These are phyloP conservation scores for Nakaseomyces bracarensis DNA, from an alignment of 1,139 yeast species.

Conservation along the genomic window DNA sequence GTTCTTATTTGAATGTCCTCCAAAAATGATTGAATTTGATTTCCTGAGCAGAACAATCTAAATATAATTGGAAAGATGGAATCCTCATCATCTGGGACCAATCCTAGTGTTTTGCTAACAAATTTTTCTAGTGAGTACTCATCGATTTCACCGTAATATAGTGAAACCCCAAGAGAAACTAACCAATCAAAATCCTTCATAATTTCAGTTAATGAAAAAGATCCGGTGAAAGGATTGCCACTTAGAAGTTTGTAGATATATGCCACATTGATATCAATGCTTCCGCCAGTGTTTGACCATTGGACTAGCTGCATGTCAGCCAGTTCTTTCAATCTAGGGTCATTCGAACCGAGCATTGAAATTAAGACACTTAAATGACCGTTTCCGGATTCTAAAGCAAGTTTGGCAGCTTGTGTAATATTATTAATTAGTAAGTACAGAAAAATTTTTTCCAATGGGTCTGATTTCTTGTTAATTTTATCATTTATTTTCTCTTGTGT, in stretches of 20 bases:
- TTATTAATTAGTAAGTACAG: constrained; percentile 48
- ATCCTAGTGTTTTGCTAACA: constrained; percentile 20
- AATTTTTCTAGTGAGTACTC: constrained; percentile 34
- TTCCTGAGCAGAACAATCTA: constrained; percentile 38
- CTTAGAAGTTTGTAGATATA: constrained; percentile 58
- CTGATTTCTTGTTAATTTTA: constrained; percentile 19
- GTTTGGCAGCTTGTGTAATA: constrained; percentile 50
- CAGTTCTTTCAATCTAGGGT: constrained; percentile 43
- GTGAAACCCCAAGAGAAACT: constrained; percentile 46
- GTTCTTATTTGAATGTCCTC: constrained; percentile 16
- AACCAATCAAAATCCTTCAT: constrained; percentile 56
- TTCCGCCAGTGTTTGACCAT: constrained; percentile 42
- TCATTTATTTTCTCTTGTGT: constrained; percentile 42
- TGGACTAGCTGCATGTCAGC: constrained; percentile 55
- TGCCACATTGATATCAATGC: constrained; percentile 35
- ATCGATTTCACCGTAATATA: constrained; percentile 53
- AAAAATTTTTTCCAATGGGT: constrained; percentile 43
- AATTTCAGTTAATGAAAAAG: constrained; percentile 27
- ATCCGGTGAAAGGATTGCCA: constrained; percentile 41
- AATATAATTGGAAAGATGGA: constrained; percentile 17
- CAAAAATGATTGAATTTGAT: constrained; percentile 24
- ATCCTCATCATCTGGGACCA: constrained; percentile 28
- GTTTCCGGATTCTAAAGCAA: constrained; percentile 52
- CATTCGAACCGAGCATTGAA: constrained; percentile 66
- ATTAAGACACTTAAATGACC: constrained; percentile 62